These are phyloP conservation scores for Neohortaea acidophila DNA, from an alignment of 495 filamentous ascomycete species.

Conservation along the genomic window DNA sequence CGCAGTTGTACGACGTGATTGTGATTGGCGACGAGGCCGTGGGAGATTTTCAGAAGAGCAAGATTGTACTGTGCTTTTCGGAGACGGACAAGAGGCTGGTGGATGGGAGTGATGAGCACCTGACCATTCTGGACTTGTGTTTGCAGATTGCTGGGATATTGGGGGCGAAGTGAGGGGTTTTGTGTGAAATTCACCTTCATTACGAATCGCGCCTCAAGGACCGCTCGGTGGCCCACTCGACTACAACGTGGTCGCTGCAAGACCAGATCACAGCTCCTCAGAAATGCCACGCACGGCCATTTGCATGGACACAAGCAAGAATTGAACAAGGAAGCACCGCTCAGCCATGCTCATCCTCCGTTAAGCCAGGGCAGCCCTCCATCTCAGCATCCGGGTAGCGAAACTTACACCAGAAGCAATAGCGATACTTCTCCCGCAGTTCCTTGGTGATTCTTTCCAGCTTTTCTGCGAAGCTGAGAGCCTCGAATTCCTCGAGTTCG, in stretches of 20 bases:
- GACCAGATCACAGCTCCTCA: no score
- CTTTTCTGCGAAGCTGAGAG: constrained; percentile 45
- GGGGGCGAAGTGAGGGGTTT: constrained; percentile 30
- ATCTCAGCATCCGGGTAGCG: constrained; percentile 52
- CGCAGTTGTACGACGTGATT: constrained; percentile 72
- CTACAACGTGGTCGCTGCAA: no score
- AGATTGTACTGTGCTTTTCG: constrained; percentile 77
- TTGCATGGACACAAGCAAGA: no score
- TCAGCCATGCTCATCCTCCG: constrained; percentile 85
- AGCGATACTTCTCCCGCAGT: constrained; percentile 53
- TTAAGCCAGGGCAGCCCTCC: constrained; percentile 79
- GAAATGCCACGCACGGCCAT: no score
- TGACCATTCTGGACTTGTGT: constrained; percentile 72
- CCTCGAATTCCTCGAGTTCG: constrained; percentile 74
- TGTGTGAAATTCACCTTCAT: no score
- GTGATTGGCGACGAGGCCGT: constrained; percentile 65
- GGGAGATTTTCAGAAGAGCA: constrained; percentile 71
- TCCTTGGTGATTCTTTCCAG: constrained; percentile 48
- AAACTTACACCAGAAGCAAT: constrained; percentile 97
- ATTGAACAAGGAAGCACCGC: no score
- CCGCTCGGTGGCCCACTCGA: no score
- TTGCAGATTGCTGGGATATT: constrained; percentile 68
- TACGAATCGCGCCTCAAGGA: no score
- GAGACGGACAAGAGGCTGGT: constrained; percentile 86
- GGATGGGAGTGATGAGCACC: constrained; percentile 95